These are phyloP conservation scores for Plectranthus barbatus DNA, from an alignment of 257 asterid species.

Conservation along the genomic window DNA sequence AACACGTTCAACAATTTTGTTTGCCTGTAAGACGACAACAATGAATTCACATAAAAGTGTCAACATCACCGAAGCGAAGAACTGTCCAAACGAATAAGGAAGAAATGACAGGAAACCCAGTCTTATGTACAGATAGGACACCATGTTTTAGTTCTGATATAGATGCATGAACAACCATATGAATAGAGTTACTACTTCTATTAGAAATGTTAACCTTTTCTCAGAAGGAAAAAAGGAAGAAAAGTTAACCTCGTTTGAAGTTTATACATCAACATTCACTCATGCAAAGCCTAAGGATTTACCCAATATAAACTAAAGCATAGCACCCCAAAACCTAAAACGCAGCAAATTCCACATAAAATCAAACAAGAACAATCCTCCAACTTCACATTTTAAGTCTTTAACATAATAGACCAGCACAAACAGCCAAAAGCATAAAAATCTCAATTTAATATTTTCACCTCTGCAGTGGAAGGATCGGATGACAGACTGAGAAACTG, in stretches of 20 bases:
- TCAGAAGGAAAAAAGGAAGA: too few species aligned
- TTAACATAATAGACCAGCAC: constrained; percentile 1
- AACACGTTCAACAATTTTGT: constrained; percentile 29
- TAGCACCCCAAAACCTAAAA: not conserved
- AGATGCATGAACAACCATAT: not conserved
- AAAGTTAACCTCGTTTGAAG: not conserved
- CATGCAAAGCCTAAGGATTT: not conserved
- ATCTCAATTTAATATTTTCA: constrained; percentile 13
- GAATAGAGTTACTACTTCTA: not conserved
- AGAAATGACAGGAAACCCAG: not conserved
- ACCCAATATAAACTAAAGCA: not conserved
- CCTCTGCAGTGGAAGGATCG: constrained; percentile 33
- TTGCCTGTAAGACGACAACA: constrained; percentile 29
- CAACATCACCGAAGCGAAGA: not conserved
- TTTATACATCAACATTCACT: not conserved
- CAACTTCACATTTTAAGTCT: not conserved
- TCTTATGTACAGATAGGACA: not conserved
- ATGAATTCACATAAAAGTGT: not conserved
- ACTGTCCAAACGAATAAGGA: not conserved
- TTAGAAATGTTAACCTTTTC: not conserved
- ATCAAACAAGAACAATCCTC: not conserved
- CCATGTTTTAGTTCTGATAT: not conserved
- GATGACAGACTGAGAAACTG: constrained; percentile 43
- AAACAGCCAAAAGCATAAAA: not conserved
- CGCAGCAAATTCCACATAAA: constrained; percentile 2